Evolutionary conservation across 2,329 filamentous ascomycete species (phyloP).

Genomic region (Nannizzia gypsea): DNA sequence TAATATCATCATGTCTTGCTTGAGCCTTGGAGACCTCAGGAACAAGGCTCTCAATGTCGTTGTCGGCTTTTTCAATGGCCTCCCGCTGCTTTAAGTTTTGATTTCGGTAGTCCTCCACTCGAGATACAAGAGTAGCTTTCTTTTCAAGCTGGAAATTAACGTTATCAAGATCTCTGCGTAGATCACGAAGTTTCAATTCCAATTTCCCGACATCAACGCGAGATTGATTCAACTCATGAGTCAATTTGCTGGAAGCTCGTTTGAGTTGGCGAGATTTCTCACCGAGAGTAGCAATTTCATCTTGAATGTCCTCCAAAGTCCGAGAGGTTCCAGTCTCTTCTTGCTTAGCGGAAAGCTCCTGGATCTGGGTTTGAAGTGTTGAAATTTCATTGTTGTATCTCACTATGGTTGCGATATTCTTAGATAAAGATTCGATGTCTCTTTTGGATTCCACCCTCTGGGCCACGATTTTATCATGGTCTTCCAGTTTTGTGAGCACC

Average conservation of each 20-base stretch:
- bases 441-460: constrained; percentile 52
- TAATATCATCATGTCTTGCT: constrained; percentile 63
- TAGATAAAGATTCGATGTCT: constrained; percentile 63
- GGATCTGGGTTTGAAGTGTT: constrained; percentile 60
- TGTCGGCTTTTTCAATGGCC: constrained; percentile 56
- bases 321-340: constrained; percentile 53
- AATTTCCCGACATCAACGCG: constrained; percentile 56
- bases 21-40: constrained; percentile 67
- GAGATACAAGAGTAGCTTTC: constrained; percentile 57
- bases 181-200: constrained; percentile 66
- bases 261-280: constrained; percentile 58
- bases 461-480: constrained; percentile 54
- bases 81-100: constrained; percentile 58
- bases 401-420: constrained; percentile 63
- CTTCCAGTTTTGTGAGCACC: constrained; percentile 52
- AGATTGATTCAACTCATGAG: constrained; percentile 57
- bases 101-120: constrained; percentile 62
- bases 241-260: constrained; percentile 52
- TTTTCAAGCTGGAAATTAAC: constrained; percentile 67
- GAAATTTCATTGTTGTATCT: constrained; percentile 61
- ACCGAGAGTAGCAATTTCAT: constrained; percentile 54
- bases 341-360: constrained; percentile 64
- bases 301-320: constrained; percentile 73
- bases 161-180: constrained; percentile 58
- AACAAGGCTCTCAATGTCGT: constrained; percentile 59